Conservation (phyloP, 2,329 filamentous ascomycete genomes). For the Orbilia blumenaviensis region DNA sequence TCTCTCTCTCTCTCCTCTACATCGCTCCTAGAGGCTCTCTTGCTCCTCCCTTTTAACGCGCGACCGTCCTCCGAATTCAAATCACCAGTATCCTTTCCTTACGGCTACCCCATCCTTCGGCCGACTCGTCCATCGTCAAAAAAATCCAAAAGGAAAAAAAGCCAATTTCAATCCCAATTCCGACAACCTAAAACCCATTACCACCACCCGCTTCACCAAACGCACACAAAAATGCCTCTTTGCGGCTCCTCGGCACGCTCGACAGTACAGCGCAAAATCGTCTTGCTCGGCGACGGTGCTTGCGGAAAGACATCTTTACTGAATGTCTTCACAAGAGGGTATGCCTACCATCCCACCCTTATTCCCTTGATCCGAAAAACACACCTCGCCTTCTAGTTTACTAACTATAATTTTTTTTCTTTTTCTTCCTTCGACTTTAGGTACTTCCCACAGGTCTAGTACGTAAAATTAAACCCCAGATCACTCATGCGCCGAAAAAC, state of each 20-base stretch:
- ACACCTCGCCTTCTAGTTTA: constrained; percentile 33
- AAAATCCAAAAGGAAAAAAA: constrained; percentile 1
- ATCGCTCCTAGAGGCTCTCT: too few relatives aligned
- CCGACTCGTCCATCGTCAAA: neutral
- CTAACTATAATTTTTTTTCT: constrained; percentile 50
- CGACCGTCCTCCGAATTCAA: neutral
- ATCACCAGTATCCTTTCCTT: neutral
- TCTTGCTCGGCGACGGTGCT: constrained; percentile 85
- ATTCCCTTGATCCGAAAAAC: constrained; percentile 24
- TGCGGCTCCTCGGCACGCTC: constrained; percentile 70
- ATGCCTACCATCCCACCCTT: constrained; percentile 55
- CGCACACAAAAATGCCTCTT: constrained; percentile 64
- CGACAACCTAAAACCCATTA: neutral
- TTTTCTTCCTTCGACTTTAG: constrained; percentile 65
- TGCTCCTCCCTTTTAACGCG: constrained; percentile 3
- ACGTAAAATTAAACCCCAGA: constrained; percentile 63
- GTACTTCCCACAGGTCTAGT: constrained; percentile 95
- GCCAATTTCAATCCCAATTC: neutral
- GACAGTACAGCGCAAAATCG: constrained; percentile 94
- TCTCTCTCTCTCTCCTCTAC: neutral
- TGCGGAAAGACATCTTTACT: constrained; percentile 96
- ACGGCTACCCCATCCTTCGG: neutral
- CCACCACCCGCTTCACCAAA: neutral
- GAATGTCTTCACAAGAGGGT: constrained; percentile 99
- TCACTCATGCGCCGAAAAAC: constrained; percentile 47